Evolutionary conservation across 108 stramenopile species (phyloP), one percentile per base, ranked within the genome.

Genomic region (Epipyxis sp.): DNA sequence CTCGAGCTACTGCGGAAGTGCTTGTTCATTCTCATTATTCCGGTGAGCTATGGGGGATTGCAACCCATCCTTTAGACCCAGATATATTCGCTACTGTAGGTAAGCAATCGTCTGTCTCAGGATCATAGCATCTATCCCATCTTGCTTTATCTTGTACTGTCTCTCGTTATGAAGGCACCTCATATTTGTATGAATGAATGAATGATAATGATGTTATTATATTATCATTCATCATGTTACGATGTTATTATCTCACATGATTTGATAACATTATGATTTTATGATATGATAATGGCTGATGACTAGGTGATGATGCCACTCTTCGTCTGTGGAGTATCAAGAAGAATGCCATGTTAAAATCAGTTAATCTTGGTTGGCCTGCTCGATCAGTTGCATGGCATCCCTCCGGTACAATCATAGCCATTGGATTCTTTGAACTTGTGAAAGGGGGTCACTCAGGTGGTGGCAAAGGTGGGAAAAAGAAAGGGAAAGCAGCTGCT

Each of bases 291-390:
- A n/a, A n/a, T n/a, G n/a, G n/a, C n/a, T n/a, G n/a, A n/a, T n/a
- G n/a, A n/a, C n/a, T n/a, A n/a, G n/a, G 92, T 6, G 87, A 86
- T 40, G 88, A 90, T 79, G 85, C 83, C 34, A 84, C 46, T 0
- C 68, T 92, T 20, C 83, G 82, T 54, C 27, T 90, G 44, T 91
- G 91, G 91, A 86, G 87, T 69, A 62, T 86, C 6, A 79, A 81
- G 13, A 78, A 81, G 40, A 71, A 69, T 78, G 50, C 69, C n/a
- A 37, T 54, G 34, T 39, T 78, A 62, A 59, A 40, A 3, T 16
- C 61, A 37, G 61, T 65, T 10, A 37, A 16, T 10, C 61, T 65
- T 29, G 10, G 30, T 10, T 32, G 61, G 34, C 54, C 62, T 54
- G 69, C 84, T 37, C 82, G 88, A 1, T 87, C 81, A 54, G 68